Conservation (phyloP, 805 yeast genomes). For the Ogataea paradorogensis region DNA sequence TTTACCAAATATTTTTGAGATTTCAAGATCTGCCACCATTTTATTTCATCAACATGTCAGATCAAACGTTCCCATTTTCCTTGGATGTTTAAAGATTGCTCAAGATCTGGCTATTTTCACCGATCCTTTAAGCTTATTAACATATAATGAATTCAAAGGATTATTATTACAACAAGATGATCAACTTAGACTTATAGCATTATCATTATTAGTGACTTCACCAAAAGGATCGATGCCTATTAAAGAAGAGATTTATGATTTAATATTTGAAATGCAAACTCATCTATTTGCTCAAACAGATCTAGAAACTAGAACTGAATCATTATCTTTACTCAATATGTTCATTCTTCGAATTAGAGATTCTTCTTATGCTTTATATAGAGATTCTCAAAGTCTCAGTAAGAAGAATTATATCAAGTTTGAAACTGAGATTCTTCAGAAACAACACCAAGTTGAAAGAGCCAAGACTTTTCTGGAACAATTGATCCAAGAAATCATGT, state of each 20-base stretch:
- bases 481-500: constrained; percentile 15
- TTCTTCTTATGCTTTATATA: constrained; percentile 55
- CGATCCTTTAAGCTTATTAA: constrained; percentile 38
- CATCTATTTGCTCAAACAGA: constrained; percentile 61
- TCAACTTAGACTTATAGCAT: constrained; percentile 46
- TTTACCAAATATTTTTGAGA: constrained; percentile 59
- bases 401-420: constrained; percentile 35
- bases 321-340: constrained; percentile 57
- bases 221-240: constrained; percentile 61
- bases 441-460: constrained; percentile 27
- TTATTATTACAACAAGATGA: constrained; percentile 43
- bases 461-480: constrained; percentile 40
- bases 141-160: constrained; percentile 32
- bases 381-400: constrained; percentile 46
- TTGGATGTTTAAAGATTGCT: constrained; percentile 61
- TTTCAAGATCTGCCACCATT: constrained; percentile 40
- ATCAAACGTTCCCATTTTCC: constrained; percentile 37
- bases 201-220: constrained; percentile 60
- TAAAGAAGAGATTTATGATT: constrained; percentile 40
- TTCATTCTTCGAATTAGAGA: constrained; percentile 67
- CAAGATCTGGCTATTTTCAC: constrained; percentile 53
- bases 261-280: constrained; percentile 44
- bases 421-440: constrained; percentile 36
- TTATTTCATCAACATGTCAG: constrained; percentile 27
- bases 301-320: constrained; percentile 65